Percentiles rank a stretch among this genome's conserved stretches.
phyloP scores from a whole-genome alignment of 805 yeast genomes.

The Metschnikowia rubicola region DNA sequence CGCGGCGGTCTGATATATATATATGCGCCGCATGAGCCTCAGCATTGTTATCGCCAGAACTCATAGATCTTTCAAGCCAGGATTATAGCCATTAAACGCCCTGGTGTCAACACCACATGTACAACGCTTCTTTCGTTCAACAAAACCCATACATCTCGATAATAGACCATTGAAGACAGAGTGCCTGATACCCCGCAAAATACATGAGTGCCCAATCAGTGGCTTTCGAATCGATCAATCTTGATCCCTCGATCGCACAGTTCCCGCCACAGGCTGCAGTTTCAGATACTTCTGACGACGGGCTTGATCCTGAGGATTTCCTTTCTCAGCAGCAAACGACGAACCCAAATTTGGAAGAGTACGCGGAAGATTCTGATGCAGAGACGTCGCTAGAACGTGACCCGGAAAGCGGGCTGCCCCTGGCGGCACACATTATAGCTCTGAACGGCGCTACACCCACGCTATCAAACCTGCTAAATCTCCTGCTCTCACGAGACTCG shows the following conservation, averaged over 20 bases:
- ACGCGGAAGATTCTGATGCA: not conserved
- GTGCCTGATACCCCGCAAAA: not conserved
- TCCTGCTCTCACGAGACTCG: conserved; percentile 6
- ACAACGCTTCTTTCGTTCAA: too few relatives aligned
- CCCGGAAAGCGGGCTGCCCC: not conserved
- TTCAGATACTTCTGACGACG: conserved; percentile 18
- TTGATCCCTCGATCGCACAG: conserved; percentile 9
- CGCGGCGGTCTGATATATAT: too few relatives aligned
- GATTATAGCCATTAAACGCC: too few relatives aligned
- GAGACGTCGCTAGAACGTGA: conserved; percentile 1
- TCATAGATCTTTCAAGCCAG: too few relatives aligned
- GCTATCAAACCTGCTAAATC: conserved; percentile 3
- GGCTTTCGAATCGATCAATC: conserved; percentile 18
- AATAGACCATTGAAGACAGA: too few relatives aligned
- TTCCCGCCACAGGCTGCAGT: not conserved
- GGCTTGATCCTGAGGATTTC: conserved; percentile 20
- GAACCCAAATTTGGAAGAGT: not conserved
- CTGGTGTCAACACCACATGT: too few relatives aligned
- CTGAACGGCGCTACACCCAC: conserved; percentile 10
- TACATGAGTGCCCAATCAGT: conserved; percentile 6
- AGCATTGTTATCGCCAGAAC: too few relatives aligned
- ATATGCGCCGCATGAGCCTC: too few relatives aligned
- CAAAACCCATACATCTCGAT: too few relatives aligned
- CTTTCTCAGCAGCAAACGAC: conserved; percentile 12
- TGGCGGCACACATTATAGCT: not conserved